Conservation (phyloP, 73 alveolate species). For the Uronychia setigera region DNA sequence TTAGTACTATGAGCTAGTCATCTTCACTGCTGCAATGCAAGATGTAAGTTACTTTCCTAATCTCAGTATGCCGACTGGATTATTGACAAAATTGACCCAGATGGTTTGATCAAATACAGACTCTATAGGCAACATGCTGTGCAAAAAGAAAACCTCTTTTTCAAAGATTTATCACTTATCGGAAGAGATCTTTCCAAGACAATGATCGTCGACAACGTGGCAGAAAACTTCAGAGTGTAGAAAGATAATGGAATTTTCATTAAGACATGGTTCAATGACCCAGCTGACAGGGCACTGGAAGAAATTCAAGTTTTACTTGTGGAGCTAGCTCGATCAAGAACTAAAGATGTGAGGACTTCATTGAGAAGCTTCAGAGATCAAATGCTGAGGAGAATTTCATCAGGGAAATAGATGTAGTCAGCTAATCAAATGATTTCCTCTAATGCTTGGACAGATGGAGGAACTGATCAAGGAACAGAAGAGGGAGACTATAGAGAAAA, state of each 20-base stretch:
- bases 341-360: constrained; percentile 84
- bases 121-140: constrained; percentile 73
- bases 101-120: constrained; percentile 62
- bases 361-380: constrained; percentile 81
- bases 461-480: no score
- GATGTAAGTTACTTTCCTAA: constrained; percentile 35
- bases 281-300: constrained; percentile 71
- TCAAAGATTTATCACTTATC: constrained; percentile 42
- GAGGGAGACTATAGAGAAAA: no score
- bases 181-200: constrained; percentile 62
- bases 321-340: constrained; percentile 69
- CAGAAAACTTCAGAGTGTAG: constrained; percentile 73
- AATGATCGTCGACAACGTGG: constrained; percentile 73
- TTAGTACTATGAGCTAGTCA: constrained; percentile 48
- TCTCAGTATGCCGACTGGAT: constrained; percentile 65
- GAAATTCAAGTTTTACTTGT: constrained; percentile 77
- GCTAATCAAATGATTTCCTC: no score
- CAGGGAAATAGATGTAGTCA: no score
- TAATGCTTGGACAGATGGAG: no score
- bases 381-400: constrained; percentile 70
- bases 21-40: constrained; percentile 64
- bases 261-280: constrained; percentile 77
- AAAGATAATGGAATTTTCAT: constrained; percentile 83
- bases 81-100: constrained; percentile 63
- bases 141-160: constrained; percentile 35